Evolutionary conservation across 371 early-diverging fungal genomes (phyloP).

Genomic region (Mortierella sp.): DNA sequence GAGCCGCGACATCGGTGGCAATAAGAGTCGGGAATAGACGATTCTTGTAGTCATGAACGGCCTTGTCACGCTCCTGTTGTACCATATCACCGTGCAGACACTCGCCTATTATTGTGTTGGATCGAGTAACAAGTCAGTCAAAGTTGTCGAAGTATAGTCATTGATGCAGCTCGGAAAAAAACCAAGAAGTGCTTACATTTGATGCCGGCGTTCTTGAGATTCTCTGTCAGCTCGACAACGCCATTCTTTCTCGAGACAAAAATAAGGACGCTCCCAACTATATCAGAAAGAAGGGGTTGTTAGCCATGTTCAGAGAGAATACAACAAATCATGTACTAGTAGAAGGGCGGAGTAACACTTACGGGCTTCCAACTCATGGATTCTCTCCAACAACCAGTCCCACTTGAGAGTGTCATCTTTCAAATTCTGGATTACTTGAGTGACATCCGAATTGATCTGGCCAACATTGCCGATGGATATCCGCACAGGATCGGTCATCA

Average conservation of each 20-base stretch:
- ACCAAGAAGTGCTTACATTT: slow-evolving; percentile 63
- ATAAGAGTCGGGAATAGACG: slow-evolving; percentile 87
- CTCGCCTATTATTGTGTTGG: slow-evolving; percentile 62
- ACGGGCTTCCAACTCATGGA: slow-evolving; percentile 71
- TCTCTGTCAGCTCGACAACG: slow-evolving; percentile 71
- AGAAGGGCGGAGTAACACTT: slow-evolving; percentile 19
- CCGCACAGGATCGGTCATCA: slow-evolving; percentile 91
- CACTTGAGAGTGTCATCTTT: slow-evolving; percentile 75
- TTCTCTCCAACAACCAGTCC: slow-evolving; percentile 71
- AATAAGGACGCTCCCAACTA: slow-evolving; percentile 77
- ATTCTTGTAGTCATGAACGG: slow-evolving; percentile 84
- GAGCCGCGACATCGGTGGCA: slow-evolving; percentile 99
- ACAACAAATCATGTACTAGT: neutral
- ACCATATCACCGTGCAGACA: slow-evolving; percentile 99
- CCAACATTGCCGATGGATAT: slow-evolving; percentile 82
- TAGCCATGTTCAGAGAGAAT: neutral
- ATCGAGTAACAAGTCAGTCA: neutral
- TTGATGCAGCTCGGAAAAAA: neutral
- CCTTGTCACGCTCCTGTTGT: slow-evolving; percentile 96
- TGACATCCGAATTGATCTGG: slow-evolving; percentile 84
- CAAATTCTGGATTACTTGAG: slow-evolving; percentile 76
- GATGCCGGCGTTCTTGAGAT: slow-evolving; percentile 63
- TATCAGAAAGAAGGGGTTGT: neutral
- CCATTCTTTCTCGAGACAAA: slow-evolving; percentile 77
- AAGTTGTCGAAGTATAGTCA: too few relatives aligned